Evolutionary conservation across 2,329 filamentous ascomycete species (phyloP), one percentile per base, ranked within the genome.

Genomic region (Ophiostoma quercus): DNA sequence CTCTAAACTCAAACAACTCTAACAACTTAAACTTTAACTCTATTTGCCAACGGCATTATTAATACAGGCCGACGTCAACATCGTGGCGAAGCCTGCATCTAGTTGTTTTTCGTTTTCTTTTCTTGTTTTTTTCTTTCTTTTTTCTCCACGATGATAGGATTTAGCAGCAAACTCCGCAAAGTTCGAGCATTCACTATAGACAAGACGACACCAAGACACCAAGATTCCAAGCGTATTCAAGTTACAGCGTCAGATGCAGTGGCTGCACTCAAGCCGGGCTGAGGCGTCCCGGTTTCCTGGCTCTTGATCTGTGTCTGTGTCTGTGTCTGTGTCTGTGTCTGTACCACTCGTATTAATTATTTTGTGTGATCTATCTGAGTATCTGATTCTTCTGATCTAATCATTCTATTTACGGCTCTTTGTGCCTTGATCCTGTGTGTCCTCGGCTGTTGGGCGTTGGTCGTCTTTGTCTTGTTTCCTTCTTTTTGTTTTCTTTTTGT

Each of bases 31-130:
- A 47, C 43, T 47, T 19, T 47, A 47, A 57, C n/a, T 22, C n/a
- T 29, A 57, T 11, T 12, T 11, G n/a, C 25, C 22, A 57, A 5
- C 77, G 72, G 70, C 51, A 57, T 57, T 57, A 57, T 57, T 57
- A 57, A 57, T 57, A 3, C 51, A 25, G 25, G 51, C 16, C 51
- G 22, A 57, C 51, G 51, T 57, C 51, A 57, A 57, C 51, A 57
- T 57, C 51, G 51, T 57, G 51, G 51, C 51, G 51, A 57, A 25
- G 51, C 51, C 22, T 57, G 51, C 51, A 57, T 57, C 51, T 57
- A 29, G 51, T 47, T 47, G 5, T n/a, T 47, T 47, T 16, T 47
- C 8, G 12, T 47, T 47, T 8, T 8, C 16, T 19, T 47, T 43
- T 1, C 6, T 43, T 43, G 16, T 19, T n/a, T 16, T n/a, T 47